A percentile compares a stretch with the other conserved stretches of the same genome.
phyloP scores from a whole-genome alignment of 2,329 filamentous ascomycete species.

The Aspergillus quadrilineatus region DNA sequence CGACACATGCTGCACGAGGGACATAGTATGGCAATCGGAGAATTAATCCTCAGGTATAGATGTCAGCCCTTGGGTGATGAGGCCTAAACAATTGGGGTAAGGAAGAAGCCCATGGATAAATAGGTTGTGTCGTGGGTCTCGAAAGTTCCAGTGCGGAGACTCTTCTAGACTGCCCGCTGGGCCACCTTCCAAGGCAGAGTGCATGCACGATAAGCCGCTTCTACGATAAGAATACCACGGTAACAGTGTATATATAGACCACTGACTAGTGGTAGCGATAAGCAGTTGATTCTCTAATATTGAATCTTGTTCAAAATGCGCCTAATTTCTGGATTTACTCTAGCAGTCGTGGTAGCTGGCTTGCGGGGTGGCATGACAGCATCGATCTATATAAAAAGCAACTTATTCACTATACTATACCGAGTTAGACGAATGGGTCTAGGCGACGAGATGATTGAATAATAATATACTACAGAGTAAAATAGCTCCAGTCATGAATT shows the following conservation, averaged over 20 bases:
- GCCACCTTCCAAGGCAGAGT: neutral
- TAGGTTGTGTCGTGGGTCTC: constrained; percentile 1
- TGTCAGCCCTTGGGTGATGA: neutral
- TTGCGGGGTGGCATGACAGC: neutral
- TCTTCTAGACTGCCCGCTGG: neutral
- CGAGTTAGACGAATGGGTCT: neutral
- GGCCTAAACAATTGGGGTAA: neutral
- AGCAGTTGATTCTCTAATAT: neutral
- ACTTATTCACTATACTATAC: neutral
- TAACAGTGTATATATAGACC: neutral
- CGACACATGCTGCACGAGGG: constrained; percentile 53
- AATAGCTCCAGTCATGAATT: neutral
- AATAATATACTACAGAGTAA: neutral
- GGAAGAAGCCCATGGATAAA: neutral
- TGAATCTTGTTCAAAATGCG: neutral
- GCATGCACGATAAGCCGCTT: neutral
- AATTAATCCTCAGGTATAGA: neutral
- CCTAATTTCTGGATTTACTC: neutral
- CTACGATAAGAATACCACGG: no score
- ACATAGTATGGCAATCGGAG: constrained; percentile 38
- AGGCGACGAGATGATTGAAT: neutral
- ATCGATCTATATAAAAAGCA: neutral
- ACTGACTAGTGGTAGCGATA: neutral
- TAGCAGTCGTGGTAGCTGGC: neutral
- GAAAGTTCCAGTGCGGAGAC: constrained; percentile 3